Evolutionary conservation across 1,139 yeast genomes (phyloP), one percentile per base, ranked within the genome.

Genomic region (Petasospora rhodanensis): DNA sequence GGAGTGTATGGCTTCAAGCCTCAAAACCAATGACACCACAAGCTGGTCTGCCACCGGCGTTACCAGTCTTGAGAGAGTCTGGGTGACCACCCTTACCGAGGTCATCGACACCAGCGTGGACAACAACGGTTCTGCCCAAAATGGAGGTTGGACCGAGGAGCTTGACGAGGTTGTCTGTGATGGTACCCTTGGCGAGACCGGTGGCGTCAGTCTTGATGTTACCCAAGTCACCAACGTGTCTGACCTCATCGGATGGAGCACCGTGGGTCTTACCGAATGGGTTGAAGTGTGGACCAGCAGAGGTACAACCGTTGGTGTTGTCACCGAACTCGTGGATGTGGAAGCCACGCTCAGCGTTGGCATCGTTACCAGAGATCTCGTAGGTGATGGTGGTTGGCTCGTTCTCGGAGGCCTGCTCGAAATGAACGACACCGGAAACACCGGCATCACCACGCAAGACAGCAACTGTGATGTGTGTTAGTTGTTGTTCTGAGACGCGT

Each of bases 231-330:
- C 98, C 98, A 55, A 84, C 95, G 68, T 91, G 98, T 72, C 98
- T 84, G 52, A 58, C 68, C 51, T 76, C 85, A 56, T 82, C 95
- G 56, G 77, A 79, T 63, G 96, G 96, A 41, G 93, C 87, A 66
- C 98, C 98, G 64, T 91, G 98, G 50, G 77, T 75, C 71, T 82
- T 80, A 50, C 75, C 70, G 62, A 82, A 83, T 49, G 97, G 97
- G 76, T 91, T 91, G 79, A 86, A 89, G 69, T 91, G 98, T 41
- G 96, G 96, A 56, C 98, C 98, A 38, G 98, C 97, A 47, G 96
- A 86, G 43, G 96, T 87, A 70, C 97, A 89, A 31, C 98, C 97
- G 62, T 91, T 89, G 68, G 97, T 87, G 76, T 87, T 86, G 73
- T 91, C 98, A 70, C 98, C 98, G 57, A 89, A 91, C 59, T 85